Conservation (phyloP, 2,329 filamentous ascomycete species). For the Boeremia exigua region DNA sequence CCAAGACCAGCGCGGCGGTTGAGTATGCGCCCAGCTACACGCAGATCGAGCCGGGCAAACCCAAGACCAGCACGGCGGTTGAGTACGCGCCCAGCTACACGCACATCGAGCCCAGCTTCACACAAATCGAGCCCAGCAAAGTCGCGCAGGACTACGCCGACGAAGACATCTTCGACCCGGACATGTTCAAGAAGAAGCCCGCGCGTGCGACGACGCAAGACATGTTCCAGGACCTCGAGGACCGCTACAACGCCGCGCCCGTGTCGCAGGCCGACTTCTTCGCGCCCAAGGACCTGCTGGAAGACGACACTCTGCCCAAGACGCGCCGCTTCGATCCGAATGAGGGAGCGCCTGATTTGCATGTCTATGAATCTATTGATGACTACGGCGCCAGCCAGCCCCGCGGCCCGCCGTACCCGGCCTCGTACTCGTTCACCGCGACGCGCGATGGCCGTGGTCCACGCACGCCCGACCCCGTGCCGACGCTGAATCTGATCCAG, state of each 20-base stretch:
- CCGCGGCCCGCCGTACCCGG: constrained; percentile 45
- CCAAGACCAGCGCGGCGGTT: constrained; percentile 24
- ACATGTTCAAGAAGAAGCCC: constrained; percentile 52
- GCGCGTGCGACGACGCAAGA: constrained; percentile 50
- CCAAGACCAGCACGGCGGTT: constrained; percentile 24
- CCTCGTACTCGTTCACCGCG: constrained; percentile 48
- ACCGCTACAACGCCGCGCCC: constrained; percentile 48
- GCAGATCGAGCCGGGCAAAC: constrained; percentile 40
- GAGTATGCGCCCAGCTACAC: constrained; percentile 38
- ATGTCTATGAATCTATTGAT: constrained; percentile 51
- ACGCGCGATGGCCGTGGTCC: constrained; percentile 48
- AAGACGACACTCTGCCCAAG: constrained; percentile 47
- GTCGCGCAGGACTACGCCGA: constrained; percentile 47
- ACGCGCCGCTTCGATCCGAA: constrained; percentile 48
- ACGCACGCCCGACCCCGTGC: constrained; percentile 54
- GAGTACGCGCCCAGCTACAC: constrained; percentile 38
- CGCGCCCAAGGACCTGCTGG: constrained; percentile 51
- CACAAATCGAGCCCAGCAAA: constrained; percentile 40
- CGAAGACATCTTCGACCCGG: constrained; percentile 55
- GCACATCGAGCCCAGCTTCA: constrained; percentile 21
- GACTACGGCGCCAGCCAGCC: constrained; percentile 39
- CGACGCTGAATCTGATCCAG: constrained; percentile 62
- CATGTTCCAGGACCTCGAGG: constrained; percentile 52
- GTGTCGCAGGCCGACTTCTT: constrained; percentile 57
- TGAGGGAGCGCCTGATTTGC: constrained; percentile 53